Percentiles rank a stretch among this genome's conserved stretches.
Evolutionary conservation across 108 stramenopile species (phyloP).

Genomic region (Nitzschia sp.): DNA sequence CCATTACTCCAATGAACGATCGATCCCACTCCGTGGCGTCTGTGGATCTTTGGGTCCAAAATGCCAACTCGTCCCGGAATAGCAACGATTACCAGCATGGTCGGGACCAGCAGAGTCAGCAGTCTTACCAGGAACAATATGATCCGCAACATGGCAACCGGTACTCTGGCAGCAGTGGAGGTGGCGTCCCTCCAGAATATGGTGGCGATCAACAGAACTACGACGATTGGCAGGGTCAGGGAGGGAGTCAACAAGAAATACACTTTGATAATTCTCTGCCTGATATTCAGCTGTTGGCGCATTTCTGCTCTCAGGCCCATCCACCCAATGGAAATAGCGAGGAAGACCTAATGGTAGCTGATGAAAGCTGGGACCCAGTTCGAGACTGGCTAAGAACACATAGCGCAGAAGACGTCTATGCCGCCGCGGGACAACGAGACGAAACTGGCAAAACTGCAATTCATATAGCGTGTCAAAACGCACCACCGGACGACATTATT

Average conservation of each 20-base stretch:
- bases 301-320: conserved; percentile 51
- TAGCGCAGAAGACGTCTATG: conserved; percentile 45
- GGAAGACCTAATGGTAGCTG: conserved; percentile 29
- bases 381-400: conserved; percentile 60
- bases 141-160: no score
- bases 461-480: conserved; percentile 64
- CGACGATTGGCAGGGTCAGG: no score
- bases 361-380: conserved; percentile 54
- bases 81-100: no score
- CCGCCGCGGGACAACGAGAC: conserved; percentile 53
- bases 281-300: conserved; percentile 22
- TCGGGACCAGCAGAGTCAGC: no score
- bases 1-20: no score
- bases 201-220: no score
- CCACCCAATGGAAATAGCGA: conserved; percentile 25
- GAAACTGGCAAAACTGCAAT: conserved; percentile 67
- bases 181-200: no score
- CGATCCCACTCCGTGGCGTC: no score
- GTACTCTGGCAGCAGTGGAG: no score
- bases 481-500: conserved; percentile 62
- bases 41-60: background rate
- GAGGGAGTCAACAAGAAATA: no score
- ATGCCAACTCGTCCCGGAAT: no score
- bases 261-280: background rate
- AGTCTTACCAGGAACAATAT: no score